These are phyloP conservation scores for Macadamia tetraphylla DNA, from an alignment of 164 flowering plant genomes.

Conservation along the genomic window DNA sequence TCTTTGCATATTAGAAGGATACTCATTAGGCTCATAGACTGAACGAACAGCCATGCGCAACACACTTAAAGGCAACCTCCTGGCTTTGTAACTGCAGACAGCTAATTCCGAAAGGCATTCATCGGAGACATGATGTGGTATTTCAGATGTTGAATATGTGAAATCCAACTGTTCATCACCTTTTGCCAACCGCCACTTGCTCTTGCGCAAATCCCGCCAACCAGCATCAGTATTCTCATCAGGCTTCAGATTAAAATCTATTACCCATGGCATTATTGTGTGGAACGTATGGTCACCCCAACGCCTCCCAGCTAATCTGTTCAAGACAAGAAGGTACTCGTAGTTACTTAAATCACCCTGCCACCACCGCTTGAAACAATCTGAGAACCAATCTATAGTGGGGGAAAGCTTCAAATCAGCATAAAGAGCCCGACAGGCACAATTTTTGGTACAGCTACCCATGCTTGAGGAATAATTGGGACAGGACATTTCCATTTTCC, in stretches of 20 bases:
- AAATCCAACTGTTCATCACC: slow-evolving; percentile 98
- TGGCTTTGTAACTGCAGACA: slow-evolving; percentile 98
- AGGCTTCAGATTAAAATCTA: slow-evolving; percentile 83
- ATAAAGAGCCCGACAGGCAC: slow-evolving; percentile 53
- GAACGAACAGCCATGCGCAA: slow-evolving; percentile 86
- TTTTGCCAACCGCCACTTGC: slow-evolving; percentile 97
- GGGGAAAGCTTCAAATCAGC: slow-evolving; percentile 58
- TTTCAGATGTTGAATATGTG: slow-evolving; percentile 89
- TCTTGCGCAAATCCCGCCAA: slow-evolving; percentile 87
- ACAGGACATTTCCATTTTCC: slow-evolving; percentile 9
- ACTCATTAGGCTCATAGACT: slow-evolving; percentile 97
- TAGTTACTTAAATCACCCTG: slow-evolving; percentile 86
- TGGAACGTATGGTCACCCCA: slow-evolving; percentile 96
- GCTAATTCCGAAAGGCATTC: slow-evolving; percentile 97
- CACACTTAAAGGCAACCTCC: slow-evolving; percentile 85
- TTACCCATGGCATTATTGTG: slow-evolving; percentile 96
- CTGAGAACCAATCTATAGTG: slow-evolving; percentile 57
- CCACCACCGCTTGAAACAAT: slow-evolving; percentile 71
- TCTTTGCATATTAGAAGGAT: slow-evolving; percentile 94
- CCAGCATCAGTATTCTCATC: slow-evolving; percentile 64
- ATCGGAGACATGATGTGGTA: slow-evolving; percentile 95
- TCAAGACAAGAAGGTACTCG: slow-evolving; percentile 82
- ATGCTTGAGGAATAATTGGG: slow-evolving; percentile 15
- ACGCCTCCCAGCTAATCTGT: slow-evolving; percentile 89
- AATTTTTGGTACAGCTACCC: slow-evolving; percentile 36